phyloP scores from a whole-genome alignment of 1,284 basidiomycete genomes.

The Ganoderma multipileum region DNA sequence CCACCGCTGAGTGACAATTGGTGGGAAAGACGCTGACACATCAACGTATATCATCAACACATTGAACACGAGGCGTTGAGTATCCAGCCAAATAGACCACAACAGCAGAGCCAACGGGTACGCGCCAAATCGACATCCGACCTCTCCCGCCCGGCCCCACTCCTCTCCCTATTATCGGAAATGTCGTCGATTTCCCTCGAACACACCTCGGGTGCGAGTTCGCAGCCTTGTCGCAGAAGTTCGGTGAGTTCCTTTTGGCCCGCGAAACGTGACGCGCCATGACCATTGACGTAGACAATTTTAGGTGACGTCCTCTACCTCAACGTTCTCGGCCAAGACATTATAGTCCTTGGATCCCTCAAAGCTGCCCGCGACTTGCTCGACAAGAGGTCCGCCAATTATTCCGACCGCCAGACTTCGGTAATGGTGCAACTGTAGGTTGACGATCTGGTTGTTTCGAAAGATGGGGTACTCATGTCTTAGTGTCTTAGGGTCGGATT shows the following conservation, averaged over 20 bases:
- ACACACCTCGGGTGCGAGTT: constrained; percentile 13
- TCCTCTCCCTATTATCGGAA: constrained; percentile 9
- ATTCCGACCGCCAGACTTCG: constrained; percentile 65
- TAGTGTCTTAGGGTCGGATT: constrained; percentile 5
- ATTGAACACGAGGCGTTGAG: too few relatives aligned
- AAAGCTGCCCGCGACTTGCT: constrained; percentile 63
- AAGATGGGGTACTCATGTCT: neutral
- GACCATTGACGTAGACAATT: neutral
- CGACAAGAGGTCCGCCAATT: constrained; percentile 69
- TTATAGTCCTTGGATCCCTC: constrained; percentile 64
- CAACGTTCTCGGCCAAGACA: constrained; percentile 63
- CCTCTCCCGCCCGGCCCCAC: constrained; percentile 13
- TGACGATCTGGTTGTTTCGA: neutral
- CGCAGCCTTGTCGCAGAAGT: neutral
- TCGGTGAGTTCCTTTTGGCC: neutral
- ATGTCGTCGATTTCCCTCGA: constrained; percentile 7
- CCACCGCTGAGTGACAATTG: too few relatives aligned
- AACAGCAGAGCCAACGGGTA: too few relatives aligned
- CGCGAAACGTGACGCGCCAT: neutral
- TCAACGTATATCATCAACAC: too few relatives aligned
- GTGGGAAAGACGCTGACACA: too few relatives aligned
- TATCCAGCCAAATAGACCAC: too few relatives aligned
- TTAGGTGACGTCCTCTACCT: constrained; percentile 66
- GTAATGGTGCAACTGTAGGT: constrained; percentile 27
- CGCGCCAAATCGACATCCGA: too few relatives aligned